Base-by-base conservation (phyloP, 352 stramenopile species). In the Phytophthora multivora region DNA sequence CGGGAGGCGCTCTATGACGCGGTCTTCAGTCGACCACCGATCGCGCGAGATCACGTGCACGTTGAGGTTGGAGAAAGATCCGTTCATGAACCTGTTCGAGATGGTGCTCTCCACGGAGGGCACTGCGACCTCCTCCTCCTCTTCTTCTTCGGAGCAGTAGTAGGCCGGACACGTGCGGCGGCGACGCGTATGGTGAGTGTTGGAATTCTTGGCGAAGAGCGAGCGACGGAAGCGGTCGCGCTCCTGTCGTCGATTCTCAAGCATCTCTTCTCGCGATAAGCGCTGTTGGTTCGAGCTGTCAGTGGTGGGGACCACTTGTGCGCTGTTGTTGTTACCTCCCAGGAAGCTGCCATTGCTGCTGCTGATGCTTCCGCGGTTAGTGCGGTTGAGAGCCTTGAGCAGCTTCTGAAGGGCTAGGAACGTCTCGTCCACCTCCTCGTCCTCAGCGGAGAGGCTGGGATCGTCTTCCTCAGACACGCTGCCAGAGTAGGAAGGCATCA, bases 21-120 rank as follows among this genome's bases (percentile, higher is more conserved):
- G 53, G 43, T 93, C 83, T 55, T 93, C 85, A 2, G 61, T 77
- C 3, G 79, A 68, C 85, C 85, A 93, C 4, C 85, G 79, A 39
- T 88, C 69, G 42, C 85, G 80, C 33, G 76, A 85, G 51, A 93
- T 89, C 26, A 88, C 77, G 55, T 90, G 85, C 30, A 93, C 83
- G 28, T 89, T 90, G 16, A 90, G 62, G 26, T 56, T 68, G 18
- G 85, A 91, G 63, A 93, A 91, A 23, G 82, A 88, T 12, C 85
- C 85, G 49, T 86, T 91, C 66, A 91, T 90, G 50, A 93, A 88
- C 33, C 85, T 73, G 69, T 85, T 91, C 11, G 83, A 91, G 53
- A 93, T 93, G 42, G 79, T 79, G 42, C 80, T 91, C 63, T 93
- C 85, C 4, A 91, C 85, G 4, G 85, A 93, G 23, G 71, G 76